A percentile compares a stretch with the other conserved stretches of the same genome.
phyloP scores from a whole-genome alignment of 2,329 filamentous ascomycete genomes.

The Tympanopsis confertula region DNA sequence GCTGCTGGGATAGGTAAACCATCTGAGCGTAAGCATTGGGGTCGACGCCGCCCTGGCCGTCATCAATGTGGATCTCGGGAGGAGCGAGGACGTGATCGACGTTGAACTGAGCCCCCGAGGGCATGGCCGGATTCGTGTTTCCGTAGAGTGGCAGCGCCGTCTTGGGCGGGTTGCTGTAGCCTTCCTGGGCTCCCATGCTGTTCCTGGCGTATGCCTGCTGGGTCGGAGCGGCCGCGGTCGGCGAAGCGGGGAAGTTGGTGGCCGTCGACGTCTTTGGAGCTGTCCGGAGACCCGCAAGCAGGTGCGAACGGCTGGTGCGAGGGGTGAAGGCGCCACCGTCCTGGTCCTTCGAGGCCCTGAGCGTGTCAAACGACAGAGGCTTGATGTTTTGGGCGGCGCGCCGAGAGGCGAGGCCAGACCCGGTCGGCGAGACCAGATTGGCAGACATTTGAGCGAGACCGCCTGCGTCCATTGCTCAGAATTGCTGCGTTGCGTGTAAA shows the following conservation, averaged over 20 bases:
- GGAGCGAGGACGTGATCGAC: constrained; percentile 84
- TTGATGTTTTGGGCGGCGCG: constrained; percentile 79
- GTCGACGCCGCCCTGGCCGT: constrained; percentile 36
- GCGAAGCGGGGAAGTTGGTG: constrained; percentile 17
- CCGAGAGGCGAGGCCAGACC: constrained; percentile 74
- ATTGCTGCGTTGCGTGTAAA: not conserved
- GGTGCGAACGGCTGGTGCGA: constrained; percentile 85
- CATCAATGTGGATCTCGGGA: constrained; percentile 65
- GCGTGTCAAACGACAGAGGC: constrained; percentile 69
- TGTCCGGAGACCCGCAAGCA: constrained; percentile 85
- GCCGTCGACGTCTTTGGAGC: constrained; percentile 74
- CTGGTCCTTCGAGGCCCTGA: constrained; percentile 34
- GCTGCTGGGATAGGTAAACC: constrained; percentile 70
- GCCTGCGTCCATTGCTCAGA: constrained; percentile 74
- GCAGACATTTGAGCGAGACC: constrained; percentile 99
- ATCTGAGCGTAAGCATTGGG: not conserved
- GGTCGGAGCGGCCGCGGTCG: constrained; percentile 25
- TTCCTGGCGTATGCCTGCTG: constrained; percentile 29
- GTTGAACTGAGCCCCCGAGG: constrained; percentile 39
- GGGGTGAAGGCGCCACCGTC: constrained; percentile 67
- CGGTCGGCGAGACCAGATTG: constrained; percentile 62
- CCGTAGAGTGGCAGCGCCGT: constrained; percentile 41
- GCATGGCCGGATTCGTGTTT: constrained; percentile 16
- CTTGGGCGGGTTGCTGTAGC: constrained; percentile 37
- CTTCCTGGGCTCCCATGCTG: constrained; percentile 26